These are phyloP conservation scores for Pogostemon cablin DNA, from an alignment of 257 asterid species.

Conservation along the genomic window DNA sequence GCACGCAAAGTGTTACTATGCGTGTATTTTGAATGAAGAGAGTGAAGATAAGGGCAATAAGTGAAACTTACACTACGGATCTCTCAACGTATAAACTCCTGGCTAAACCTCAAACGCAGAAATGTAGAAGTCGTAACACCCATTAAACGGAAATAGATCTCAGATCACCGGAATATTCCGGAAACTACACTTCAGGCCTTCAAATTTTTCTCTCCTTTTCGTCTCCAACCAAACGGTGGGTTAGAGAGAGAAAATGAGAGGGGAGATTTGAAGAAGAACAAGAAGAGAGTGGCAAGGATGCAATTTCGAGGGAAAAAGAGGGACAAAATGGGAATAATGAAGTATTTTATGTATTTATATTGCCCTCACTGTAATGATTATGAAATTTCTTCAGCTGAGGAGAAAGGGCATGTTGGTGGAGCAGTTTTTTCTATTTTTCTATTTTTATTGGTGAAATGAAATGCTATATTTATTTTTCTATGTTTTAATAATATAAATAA, in stretches of 20 bases:
- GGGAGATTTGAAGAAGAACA: slow-evolving; percentile 38
- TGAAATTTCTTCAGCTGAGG: slow-evolving; percentile 34
- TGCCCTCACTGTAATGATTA: slow-evolving; percentile 25
- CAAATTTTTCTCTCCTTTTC: slow-evolving; percentile 11
- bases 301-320: slow-evolving; percentile 39
- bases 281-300: slow-evolving; percentile 40
- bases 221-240: slow-evolving; percentile 44
- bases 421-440: slow-evolving; percentile 12
- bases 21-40: slow-evolving; percentile 24
- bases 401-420: slow-evolving; percentile 30
- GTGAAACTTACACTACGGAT: slow-evolving; percentile 37
- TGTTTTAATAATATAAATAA: not conserved
- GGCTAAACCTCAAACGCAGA: slow-evolving; percentile 21
- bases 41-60: slow-evolving; percentile 30
- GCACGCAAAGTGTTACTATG: slow-evolving; percentile 26
- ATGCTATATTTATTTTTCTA: not conserved
- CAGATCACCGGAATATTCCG: slow-evolving; percentile 41
- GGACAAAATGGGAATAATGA: slow-evolving; percentile 31
- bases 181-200: not conserved
- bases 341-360: slow-evolving; percentile 4
- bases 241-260: slow-evolving; percentile 36
- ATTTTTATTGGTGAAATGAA: slow-evolving; percentile 6
- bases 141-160: slow-evolving; percentile 39
- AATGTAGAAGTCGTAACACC: slow-evolving; percentile 22
- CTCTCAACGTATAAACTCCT: slow-evolving; percentile 30